Base-by-base conservation (phyloP, 345 rosid species). In the Trapa bicornis region DNA sequence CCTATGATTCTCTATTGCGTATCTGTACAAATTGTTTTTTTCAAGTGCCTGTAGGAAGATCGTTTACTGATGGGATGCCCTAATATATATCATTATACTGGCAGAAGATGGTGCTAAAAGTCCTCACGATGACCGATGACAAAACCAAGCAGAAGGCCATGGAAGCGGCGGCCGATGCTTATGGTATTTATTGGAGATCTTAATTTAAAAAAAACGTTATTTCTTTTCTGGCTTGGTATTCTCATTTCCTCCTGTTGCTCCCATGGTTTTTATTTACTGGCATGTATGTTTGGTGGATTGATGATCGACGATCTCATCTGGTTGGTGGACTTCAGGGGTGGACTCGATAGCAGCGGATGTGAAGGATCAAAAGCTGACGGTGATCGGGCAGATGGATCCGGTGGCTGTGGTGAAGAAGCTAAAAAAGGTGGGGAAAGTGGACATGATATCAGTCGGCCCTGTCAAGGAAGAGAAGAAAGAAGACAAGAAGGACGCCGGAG, bases 341-440 rank as follows among this genome's bases (percentile, higher is more conserved):
- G 97, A 88, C 86, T 87, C 97, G 17, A 93, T 93, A 68, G 86
- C 88, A 17, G 96, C 91, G 38, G 97, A 93, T 78, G 72, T 79
- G 65, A 93, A 90, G 80, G 97, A 93, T 2, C 97, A 88, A 80
- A 93, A 93, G 76, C 74, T 93, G 72, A 93, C 92, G 4, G 94
- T 93, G 80, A 77, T 83, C 58, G 98, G 98, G 70, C 32, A 36
- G 70, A 93, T 90, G 98, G 98, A 93, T 47, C 67, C 94, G 22
- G 94, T 87, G 71, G 94, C 92, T 14, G 86, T 90, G 69, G 89
- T 76, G 64, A 93, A 90, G 85, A 93, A 82, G 78, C 63, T 90
- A 87, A 93, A 87, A 86, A 93, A 88, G 69, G 94, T 93, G 6
- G 98, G 91, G 22, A 93, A 93, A 84, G 97, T 93, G 60, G 98